A percentile compares a stretch with the other conserved stretches of the same genome.
These are phyloP conservation scores for Albifimbria verrucaria DNA, from an alignment of 2,329 filamentous ascomycete genomes.

Conservation along the genomic window DNA sequence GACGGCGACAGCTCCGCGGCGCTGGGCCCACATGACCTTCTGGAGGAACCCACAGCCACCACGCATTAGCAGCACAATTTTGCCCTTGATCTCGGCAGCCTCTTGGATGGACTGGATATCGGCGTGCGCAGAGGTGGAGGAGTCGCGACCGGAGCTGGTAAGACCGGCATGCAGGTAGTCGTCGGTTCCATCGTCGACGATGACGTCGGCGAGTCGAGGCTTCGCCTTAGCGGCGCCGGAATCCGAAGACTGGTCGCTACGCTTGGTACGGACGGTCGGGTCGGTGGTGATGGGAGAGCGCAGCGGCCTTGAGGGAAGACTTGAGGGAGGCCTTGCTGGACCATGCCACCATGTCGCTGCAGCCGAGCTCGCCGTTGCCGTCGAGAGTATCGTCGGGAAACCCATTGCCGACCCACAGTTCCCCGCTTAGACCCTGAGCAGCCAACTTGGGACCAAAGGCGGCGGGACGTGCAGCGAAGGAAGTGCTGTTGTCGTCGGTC, in stretches of 20 bases:
- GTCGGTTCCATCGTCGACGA: slow-evolving; percentile 73
- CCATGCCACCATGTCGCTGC: slow-evolving; percentile 92
- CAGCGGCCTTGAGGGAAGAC: slow-evolving; percentile 16
- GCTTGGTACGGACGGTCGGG: too few relatives aligned
- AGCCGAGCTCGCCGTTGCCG: slow-evolving; percentile 83
- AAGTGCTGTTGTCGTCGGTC: slow-evolving; percentile 96
- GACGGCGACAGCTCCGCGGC: slow-evolving; percentile 80
- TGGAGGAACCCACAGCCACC: slow-evolving; percentile 95
- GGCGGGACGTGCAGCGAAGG: slow-evolving; percentile 88
- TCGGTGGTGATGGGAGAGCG: slow-evolving; percentile 12
- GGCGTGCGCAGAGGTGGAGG: slow-evolving; percentile 57
- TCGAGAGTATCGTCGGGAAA: slow-evolving; percentile 76
- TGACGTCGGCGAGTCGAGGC: neutral
- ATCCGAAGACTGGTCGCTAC: too few relatives aligned
- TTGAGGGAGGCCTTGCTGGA: slow-evolving; percentile 50
- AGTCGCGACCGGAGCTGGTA: slow-evolving; percentile 30
- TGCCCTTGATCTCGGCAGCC: slow-evolving; percentile 87
- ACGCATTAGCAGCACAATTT: slow-evolving; percentile 85
- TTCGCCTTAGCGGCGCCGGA: slow-evolving; percentile 10
- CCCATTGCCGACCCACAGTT: slow-evolving; percentile 89
- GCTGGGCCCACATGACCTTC: slow-evolving; percentile 95
- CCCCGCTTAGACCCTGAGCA: slow-evolving; percentile 73
- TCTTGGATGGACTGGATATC: slow-evolving; percentile 92
- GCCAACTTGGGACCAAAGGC: slow-evolving; percentile 85
- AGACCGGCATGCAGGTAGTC: slow-evolving; percentile 68